Base-by-base conservation (phyloP, 176 grass and related monocot species). In the Avena atlantica region DNA sequence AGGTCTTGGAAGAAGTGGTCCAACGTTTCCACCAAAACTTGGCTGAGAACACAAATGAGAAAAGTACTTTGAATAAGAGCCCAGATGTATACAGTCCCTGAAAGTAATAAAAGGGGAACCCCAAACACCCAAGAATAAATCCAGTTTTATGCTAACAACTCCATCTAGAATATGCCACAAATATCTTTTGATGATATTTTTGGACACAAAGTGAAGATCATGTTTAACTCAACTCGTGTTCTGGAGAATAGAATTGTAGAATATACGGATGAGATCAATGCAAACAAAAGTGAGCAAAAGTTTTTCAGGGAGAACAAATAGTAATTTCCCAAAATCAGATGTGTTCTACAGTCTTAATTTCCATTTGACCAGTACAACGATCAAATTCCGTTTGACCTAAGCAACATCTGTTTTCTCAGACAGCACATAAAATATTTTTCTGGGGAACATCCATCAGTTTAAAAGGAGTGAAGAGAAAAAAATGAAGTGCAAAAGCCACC, bases 1-100 rank as follows among this genome's bases (percentile, higher is more conserved):
- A 86, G 93, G 93, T 87, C 86, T 92, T 85, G 93, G 93, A 86
- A 95, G 93, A 86, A 90, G 73, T 59, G 86, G 89, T 77, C 79
- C 90, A 53, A 72, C 93, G 70, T 90, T 92, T 80, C 90, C 90
- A 79, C 89, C 90, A 82, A 92, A 91, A 84, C 81, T 92, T 82
- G 90, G 86, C 93, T 95, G 86, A 68, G 87, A 80, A 29, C 70
- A 53, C 11, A 48, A 25, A 48, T 63, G 45, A 78, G 53, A 47
- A 29, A 17, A 72, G 42, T 74, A 44, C 12, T 47, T 62, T 37
- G 60, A 37, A 57, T 66, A 24, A 55, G 48, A 56, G 23, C 60
- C 17, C 51, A 66, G 8, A 78, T 20, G 27, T 17, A 55, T 69
- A 66, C 61, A 70, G 19, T 12, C 49, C 65, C 59, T 60, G 70